These are phyloP conservation scores for Rhynchospora tenuis DNA, from an alignment of 176 grass and related monocot species.

Conservation along the genomic window DNA sequence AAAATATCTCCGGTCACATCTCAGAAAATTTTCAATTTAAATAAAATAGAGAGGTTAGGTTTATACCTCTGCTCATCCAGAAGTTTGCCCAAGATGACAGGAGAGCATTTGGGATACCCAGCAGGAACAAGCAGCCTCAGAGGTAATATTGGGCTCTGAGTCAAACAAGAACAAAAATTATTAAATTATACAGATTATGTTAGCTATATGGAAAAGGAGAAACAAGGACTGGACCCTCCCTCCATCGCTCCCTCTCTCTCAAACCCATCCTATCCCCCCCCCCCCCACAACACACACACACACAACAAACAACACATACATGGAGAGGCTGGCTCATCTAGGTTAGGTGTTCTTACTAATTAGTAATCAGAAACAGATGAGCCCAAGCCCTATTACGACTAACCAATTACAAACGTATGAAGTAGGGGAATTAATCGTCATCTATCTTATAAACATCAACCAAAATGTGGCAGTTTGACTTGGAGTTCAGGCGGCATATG, in stretches of 20 bases:
- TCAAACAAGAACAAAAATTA: constrained; percentile 23
- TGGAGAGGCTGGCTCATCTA: too few species aligned
- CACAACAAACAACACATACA: too few species aligned
- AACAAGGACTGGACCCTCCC: neutral
- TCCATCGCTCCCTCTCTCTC: neutral
- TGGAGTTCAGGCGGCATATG: too few species aligned
- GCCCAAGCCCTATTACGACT: too few species aligned
- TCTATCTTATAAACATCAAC: too few species aligned
- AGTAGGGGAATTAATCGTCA: too few species aligned
- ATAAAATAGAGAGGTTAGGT: neutral
- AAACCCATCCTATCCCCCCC: neutral
- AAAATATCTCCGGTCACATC: neutral
- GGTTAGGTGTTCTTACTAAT: too few species aligned
- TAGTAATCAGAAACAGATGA: too few species aligned
- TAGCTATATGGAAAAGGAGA: neutral
- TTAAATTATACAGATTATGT: neutral
- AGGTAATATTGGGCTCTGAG: constrained; percentile 87
- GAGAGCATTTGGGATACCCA: constrained; percentile 88
- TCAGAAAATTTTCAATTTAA: neutral
- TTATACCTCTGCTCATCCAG: constrained; percentile 74
- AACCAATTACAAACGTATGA: too few species aligned
- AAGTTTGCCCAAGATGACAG: constrained; percentile 82
- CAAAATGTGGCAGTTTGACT: too few species aligned
- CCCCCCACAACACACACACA: too few species aligned
- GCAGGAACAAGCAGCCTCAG: constrained; percentile 89